Conservation (phyloP, 768 basidiomycete genomes). For the Lactarius hengduanensis region DNA sequence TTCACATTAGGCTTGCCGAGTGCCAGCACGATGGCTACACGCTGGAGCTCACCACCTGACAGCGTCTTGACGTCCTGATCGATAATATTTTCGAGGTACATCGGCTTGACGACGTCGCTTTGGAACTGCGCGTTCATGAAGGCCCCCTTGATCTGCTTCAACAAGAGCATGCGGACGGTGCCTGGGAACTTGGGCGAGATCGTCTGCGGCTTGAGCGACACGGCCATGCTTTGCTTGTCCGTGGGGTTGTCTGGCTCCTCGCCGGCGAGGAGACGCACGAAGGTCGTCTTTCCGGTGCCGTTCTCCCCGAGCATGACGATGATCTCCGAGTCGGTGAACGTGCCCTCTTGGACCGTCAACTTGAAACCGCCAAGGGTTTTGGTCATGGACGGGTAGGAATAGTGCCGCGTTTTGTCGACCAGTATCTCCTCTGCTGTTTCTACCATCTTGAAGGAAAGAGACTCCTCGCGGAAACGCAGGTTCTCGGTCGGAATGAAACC, state of each 20-base stretch:
- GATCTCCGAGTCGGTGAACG: conserved; percentile 99
- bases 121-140: conserved; percentile 99
- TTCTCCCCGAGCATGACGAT: conserved; percentile 99
- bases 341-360: conserved; percentile 84
- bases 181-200: conserved; percentile 98
- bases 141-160: conserved; percentile 91
- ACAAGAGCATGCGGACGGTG: conserved; percentile 89
- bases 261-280: conserved; percentile 92
- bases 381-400: conserved; percentile 92
- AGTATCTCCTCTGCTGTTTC: conserved; percentile 92
- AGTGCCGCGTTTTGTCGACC: conserved; percentile 83
- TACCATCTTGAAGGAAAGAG: conserved; percentile 94
- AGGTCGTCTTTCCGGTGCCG: conserved; percentile 98
- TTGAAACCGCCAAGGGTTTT: conserved; percentile 97
- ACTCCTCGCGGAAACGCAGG: conserved; percentile 94
- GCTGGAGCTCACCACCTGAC: conserved; percentile 97
- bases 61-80: conserved; percentile 98
- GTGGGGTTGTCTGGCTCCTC: conserved; percentile 85
- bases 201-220: conserved; percentile 98
- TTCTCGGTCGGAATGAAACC: conserved; percentile 99
- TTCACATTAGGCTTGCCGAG: conserved; percentile 82
- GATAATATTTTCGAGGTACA: conserved; percentile 91
- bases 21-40: conserved; percentile 94
- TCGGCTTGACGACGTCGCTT: conserved; percentile 95
- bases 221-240: conserved; percentile 75